Base-by-base conservation (phyloP, 2,329 filamentous ascomycete genomes). In the Mariannaea elegans region DNA sequence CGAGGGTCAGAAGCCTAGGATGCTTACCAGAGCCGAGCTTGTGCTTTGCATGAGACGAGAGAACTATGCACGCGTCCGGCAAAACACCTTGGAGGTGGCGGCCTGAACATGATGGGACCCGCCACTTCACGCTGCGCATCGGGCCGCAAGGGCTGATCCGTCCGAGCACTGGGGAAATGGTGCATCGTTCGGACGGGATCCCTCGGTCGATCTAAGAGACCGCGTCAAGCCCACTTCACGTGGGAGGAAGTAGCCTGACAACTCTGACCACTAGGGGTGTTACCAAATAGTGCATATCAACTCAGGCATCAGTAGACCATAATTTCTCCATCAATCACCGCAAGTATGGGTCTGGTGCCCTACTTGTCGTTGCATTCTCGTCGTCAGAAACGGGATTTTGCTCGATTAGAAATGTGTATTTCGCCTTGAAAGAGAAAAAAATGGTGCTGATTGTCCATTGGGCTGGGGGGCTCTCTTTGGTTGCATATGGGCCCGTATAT, bases 141-240 rank as follows among this genome's bases (percentile, higher is more conserved):
- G 68, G 68, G 68, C 68, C 68, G 68, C 67, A 70, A 70, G 66
- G 67, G 66, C 61, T 70, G 62, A 67, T 65, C 68, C 64, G 67
- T 61, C 64, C 53, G 54, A 66, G 57, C 52, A 41, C 61, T 61
- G 63, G 64, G 64, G 62, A 60, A 61, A 57, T 59, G 56, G 49
- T 59, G 47, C 48, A 46, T 50, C 55, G 56, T 61, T 64, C 57
- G 59, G 65, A 64, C 62, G 62, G 64, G 63, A 63, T 49, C 42
- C 36, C 50, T 65, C 62, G 58, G 52, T 39, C 62, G 63, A 60
- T 62, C 65, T 64, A 59, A 67, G 61, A 69, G 62, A 58, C 64
- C 64, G 67, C 65, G 67, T 70, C 62, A 69, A 65, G 57, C 59
- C 54, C 51, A 59, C 62, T 70, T 70, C 67, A 70, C 65, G 67